Evolutionary conservation across 306 rosid species (phyloP), one percentile per base, ranked within the genome.

Genomic region (Cicer cuneatum): DNA sequence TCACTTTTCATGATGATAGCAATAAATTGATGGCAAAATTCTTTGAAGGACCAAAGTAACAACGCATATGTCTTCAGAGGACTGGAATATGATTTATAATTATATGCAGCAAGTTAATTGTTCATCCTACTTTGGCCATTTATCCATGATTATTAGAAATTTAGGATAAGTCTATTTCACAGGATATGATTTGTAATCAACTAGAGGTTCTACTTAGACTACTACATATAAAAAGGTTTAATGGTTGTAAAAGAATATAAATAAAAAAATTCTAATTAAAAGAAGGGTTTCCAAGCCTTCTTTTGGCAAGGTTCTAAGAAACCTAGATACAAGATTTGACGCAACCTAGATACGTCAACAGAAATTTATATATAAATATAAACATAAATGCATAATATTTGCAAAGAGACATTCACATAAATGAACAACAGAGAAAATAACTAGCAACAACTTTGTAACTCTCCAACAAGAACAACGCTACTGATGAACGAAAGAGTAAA

Each of bases 221-320:
- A 15, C 16, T 10, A 4, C 14, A 47, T 37, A 46, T 6, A 39
- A 37, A 10, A 19, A 35, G 39, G 48, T 47, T 61, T 61, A 29
- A 60, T 35, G 60, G 67, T 51, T 29, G 77, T 9, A 45, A 58
- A 38, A 56, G 12, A 16, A 35, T 45, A 66, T 42, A 51, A 16
- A 49, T 41, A 18, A 56, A 54, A 39, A 40, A 33, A 7, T n/a
- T 12, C 41, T 38, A 48, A 10, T 37, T 66, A 37, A 69, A 66
- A 59, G 9, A 61, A 57, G 66, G 73, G 37, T 65, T 48, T 67
- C 14, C 9, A 47, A 45, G 66, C 66, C 63, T 35, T 67, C 15
- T 9, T 76, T 33, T 33, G 13, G 42, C n/a, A 10, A 43, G 39
- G 59, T 2, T 59, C 5, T 52, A 52, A 52, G 58, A 13, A 48